Conservation (phyloP, 1,284 basidiomycete species). For the Ceratobasidium sp. region DNA sequence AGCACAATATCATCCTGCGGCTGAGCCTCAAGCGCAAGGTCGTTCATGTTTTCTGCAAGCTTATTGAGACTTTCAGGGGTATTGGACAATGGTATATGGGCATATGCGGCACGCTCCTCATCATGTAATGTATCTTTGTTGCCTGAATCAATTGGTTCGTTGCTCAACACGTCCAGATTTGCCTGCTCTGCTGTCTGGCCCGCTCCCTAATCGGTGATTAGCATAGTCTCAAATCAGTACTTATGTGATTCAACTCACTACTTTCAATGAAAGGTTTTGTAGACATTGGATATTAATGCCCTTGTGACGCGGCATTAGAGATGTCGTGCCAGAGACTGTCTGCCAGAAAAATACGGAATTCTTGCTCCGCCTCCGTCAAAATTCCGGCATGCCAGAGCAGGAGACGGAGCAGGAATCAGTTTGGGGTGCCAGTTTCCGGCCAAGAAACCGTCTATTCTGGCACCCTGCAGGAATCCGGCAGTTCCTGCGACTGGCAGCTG, state of each 20-base stretch:
- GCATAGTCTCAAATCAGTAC: neutral
- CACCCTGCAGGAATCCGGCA: too few species aligned
- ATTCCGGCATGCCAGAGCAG: too few species aligned
- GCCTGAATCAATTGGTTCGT: neutral
- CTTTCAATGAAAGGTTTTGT: too few species aligned
- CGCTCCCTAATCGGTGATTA: neutral
- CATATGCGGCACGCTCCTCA: neutral
- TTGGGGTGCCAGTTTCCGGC: too few species aligned
- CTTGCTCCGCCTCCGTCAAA: too few species aligned
- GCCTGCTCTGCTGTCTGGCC: neutral
- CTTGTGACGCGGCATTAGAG: too few species aligned
- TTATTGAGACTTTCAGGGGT: neutral
- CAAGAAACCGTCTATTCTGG: too few species aligned
- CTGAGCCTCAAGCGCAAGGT: neutral
- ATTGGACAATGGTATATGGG: neutral
- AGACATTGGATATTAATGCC: too few species aligned
- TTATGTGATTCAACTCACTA: neutral
- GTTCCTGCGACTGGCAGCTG: too few species aligned
- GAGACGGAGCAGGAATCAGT: too few species aligned
- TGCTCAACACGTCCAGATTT: neutral
- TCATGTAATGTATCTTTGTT: neutral
- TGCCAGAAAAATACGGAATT: too few species aligned
- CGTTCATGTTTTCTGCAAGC: neutral
- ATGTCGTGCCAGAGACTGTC: too few species aligned
- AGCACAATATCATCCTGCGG: neutral